phyloP scores from a whole-genome alignment of 257 asterid genomes.

The Jacaranda copaia region DNA sequence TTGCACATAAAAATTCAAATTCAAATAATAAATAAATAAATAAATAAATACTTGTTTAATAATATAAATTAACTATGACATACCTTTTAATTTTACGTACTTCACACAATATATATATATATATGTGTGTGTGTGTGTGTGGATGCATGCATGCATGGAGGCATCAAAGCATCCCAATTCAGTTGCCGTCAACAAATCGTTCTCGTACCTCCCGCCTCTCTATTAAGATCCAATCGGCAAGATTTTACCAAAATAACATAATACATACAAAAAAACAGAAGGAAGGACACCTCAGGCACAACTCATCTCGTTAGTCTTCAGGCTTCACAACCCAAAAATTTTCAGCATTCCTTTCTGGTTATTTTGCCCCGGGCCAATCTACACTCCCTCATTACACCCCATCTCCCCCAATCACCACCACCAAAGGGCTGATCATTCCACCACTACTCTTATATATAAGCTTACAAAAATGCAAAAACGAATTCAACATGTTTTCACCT shows the following conservation, averaged over 20 bases:
- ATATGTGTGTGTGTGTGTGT: no score
- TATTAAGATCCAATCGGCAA: slow-evolving; percentile 31
- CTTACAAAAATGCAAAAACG: slow-evolving; percentile 46
- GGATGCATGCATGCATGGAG: not conserved
- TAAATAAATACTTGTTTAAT: no score
- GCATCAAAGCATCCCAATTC: not conserved
- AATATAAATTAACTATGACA: no score
- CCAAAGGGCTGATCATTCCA: not conserved
- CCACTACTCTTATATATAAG: not conserved
- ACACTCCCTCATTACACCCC: not conserved
- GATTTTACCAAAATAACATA: slow-evolving; percentile 19
- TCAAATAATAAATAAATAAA: no score
- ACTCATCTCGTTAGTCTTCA: slow-evolving; percentile 32
- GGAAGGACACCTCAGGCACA: slow-evolving; percentile 13
- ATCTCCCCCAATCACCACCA: not conserved
- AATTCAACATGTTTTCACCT: slow-evolving; percentile 51
- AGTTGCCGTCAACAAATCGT: slow-evolving; percentile 30
- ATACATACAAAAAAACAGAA: not conserved
- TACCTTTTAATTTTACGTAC: no score
- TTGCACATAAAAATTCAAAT: no score
- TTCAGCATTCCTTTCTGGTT: not conserved
- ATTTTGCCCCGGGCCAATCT: no score
- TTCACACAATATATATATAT: no score
- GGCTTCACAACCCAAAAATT: not conserved
- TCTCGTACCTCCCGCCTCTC: slow-evolving; percentile 32